phyloP scores from a whole-genome alignment of 768 basidiomycete genomes.

The Leucocoprinus sp. region DNA sequence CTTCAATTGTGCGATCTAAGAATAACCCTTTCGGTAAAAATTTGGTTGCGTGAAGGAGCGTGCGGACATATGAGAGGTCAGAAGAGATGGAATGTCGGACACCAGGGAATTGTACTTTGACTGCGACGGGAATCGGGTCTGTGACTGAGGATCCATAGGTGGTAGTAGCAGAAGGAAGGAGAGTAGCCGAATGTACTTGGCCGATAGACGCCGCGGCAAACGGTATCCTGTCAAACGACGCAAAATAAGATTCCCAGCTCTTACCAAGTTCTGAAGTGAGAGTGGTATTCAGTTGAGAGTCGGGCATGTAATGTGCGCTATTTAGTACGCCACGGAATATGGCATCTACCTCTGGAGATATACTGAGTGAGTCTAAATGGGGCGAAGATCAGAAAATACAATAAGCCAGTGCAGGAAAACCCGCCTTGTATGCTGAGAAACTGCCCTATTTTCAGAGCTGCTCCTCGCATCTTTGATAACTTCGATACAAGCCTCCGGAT shows the following conservation, averaged over 20 bases:
- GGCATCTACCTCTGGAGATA: slow-evolving; percentile 81
- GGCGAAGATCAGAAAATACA: not conserved
- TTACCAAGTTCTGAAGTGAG: slow-evolving; percentile 66
- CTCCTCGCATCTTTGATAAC: slow-evolving; percentile 92
- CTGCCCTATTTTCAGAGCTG: slow-evolving; percentile 93
- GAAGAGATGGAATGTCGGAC: slow-evolving; percentile 80
- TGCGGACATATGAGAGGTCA: slow-evolving; percentile 79
- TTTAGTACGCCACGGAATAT: slow-evolving; percentile 91
- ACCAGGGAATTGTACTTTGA: slow-evolving; percentile 95
- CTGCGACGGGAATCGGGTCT: slow-evolving; percentile 41
- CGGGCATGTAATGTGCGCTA: slow-evolving; percentile 97
- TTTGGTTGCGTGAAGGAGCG: slow-evolving; percentile 72
- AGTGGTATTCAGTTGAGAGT: slow-evolving; percentile 67
- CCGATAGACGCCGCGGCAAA: slow-evolving; percentile 97
- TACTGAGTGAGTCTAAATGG: slow-evolving; percentile 72
- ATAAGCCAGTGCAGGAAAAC: not conserved
- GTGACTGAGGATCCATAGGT: not conserved
- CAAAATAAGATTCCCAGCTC: slow-evolving; percentile 62
- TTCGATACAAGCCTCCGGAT: slow-evolving; percentile 85
- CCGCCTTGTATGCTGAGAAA: slow-evolving; percentile 92
- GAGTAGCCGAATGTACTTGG: slow-evolving; percentile 73
- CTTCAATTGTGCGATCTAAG: slow-evolving; percentile 80
- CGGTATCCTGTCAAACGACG: slow-evolving; percentile 73
- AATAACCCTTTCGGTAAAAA: slow-evolving; percentile 86
- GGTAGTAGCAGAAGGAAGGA: not conserved